A percentile compares a stretch with the other conserved stretches of the same genome.
These are phyloP conservation scores for Tetrahymena thermophila DNA, from an alignment of 73 alveolate genomes.

Conservation along the genomic window DNA sequence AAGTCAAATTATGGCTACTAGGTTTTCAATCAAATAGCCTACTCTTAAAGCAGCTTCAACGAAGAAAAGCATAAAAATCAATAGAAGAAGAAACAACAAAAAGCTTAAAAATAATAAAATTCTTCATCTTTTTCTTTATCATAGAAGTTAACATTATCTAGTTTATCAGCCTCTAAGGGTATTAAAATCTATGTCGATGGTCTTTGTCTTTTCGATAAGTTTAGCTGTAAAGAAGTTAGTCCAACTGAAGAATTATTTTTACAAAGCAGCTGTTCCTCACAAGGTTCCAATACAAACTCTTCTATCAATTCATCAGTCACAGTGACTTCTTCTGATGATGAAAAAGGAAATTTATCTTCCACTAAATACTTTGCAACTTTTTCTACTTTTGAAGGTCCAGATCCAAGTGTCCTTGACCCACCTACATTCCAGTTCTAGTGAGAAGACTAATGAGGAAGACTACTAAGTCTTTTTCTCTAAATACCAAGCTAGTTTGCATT, in stretches of 20 bases:
- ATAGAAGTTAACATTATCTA: neutral
- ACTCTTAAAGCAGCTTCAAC: neutral
- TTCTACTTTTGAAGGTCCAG: neutral
- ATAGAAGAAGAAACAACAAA: neutral
- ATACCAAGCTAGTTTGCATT: neutral
- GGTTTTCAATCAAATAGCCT: neutral
- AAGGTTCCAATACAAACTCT: neutral
- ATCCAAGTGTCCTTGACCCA: neutral
- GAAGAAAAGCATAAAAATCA: neutral
- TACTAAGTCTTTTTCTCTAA: neutral
- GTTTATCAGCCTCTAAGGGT: neutral
- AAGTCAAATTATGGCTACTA: neutral
- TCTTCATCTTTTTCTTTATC: neutral
- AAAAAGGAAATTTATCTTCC: neutral
- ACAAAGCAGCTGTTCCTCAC: neutral
- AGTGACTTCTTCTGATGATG: neutral
- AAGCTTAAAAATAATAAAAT: neutral
- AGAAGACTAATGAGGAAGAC: neutral
- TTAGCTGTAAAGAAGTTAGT: neutral
- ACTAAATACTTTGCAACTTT: neutral
- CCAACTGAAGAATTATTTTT: neutral
- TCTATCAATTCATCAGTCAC: neutral
- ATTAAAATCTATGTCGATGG: neutral
- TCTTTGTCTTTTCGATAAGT: neutral
- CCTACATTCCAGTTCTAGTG: neutral